Evolutionary conservation across 2,329 filamentous ascomycete species (phyloP), one percentile per base, ranked within the genome.

Genomic region (Fusarium heterosporum): DNA sequence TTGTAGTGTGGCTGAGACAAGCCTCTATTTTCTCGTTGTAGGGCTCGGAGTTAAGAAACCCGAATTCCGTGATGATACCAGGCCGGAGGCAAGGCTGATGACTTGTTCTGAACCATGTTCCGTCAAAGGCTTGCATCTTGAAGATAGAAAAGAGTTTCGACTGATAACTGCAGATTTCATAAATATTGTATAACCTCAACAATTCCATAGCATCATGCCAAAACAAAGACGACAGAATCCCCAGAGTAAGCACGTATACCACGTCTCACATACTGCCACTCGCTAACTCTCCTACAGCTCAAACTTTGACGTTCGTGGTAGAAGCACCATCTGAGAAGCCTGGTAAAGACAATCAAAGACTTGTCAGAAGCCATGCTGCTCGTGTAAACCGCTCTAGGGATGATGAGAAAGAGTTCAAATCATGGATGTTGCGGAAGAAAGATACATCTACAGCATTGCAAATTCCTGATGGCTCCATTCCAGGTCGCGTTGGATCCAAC

Each of bases 381-480:
- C 48, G 48, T 2, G n/a, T 30, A 0, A 53, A 39, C 5, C 22
- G 13, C 0, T 19, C 47, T 11, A 51, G 40, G 1, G 60, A 52
- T 32, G 28, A 53, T 2, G 12, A 29, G 1, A 14, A 17, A 0
- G 39, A 46, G 6, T 12, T 68, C 4, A 53, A n/a, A 8, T 70
- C 67, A 6, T 70, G 68, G 68, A 70, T 70, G 6, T 1, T 60
- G 6, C 50, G 63, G 11, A 32, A 53, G 19, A 17, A 19, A 8
- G 53, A 60, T 2, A 16, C 29, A 6, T 7, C 4, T 28, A 9
- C 38, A 11, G n/a, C 28, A 1, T 2, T 64, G 0, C 19, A 50
- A 9, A 40, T 60, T 6, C 40, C 47, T 4, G 49, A 61, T 54
- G 42, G 54, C 1, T 54, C 52, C 6, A 61, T 55, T 8, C 69